A percentile compares a stretch with the other conserved stretches of the same genome.
Evolutionary conservation across 1,139 yeast genomes (phyloP).

Genomic region (Oligophagozyma castellii): DNA sequence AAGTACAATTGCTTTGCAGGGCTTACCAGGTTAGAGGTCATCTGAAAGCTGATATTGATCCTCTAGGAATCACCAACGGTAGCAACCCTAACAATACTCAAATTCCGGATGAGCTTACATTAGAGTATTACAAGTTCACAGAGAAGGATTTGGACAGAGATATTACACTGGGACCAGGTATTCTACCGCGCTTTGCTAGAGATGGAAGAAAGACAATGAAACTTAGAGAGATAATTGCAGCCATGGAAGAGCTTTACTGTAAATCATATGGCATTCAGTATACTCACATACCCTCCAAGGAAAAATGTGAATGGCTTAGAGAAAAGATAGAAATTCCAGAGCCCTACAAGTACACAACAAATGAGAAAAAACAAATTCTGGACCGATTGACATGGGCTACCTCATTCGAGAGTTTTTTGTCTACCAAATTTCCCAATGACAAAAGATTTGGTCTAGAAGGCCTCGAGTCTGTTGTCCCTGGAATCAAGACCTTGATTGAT

Average conservation of each 20-base stretch:
- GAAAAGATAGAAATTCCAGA: slow-evolving; percentile 87
- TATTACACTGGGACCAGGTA: slow-evolving; percentile 94
- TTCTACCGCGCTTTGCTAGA: slow-evolving; percentile 74
- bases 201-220: slow-evolving; percentile 55
- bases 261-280: slow-evolving; percentile 85
- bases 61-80: slow-evolving; percentile 80
- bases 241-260: slow-evolving; percentile 80
- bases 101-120: slow-evolving; percentile 73
- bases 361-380: slow-evolving; percentile 89
- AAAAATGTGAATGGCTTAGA: slow-evolving; percentile 96
- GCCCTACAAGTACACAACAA: slow-evolving; percentile 72
- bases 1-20: slow-evolving; percentile 90
- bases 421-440: slow-evolving; percentile 95
- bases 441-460: slow-evolving; percentile 98
- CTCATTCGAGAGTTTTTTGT: slow-evolving; percentile 79
- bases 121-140: slow-evolving; percentile 83
- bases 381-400: slow-evolving; percentile 97
- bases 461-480: slow-evolving; percentile 92
- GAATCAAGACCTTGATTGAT: slow-evolving; percentile 91
- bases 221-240: slow-evolving; percentile 60
- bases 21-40: slow-evolving; percentile 99
- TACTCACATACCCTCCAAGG: slow-evolving; percentile 92
- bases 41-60: slow-evolving; percentile 89
- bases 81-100: slow-evolving; percentile 34
- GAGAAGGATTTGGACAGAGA: slow-evolving; percentile 73